Base-by-base conservation (phyloP, 139 green algal genomes). In the Micractinium conductrix region DNA sequence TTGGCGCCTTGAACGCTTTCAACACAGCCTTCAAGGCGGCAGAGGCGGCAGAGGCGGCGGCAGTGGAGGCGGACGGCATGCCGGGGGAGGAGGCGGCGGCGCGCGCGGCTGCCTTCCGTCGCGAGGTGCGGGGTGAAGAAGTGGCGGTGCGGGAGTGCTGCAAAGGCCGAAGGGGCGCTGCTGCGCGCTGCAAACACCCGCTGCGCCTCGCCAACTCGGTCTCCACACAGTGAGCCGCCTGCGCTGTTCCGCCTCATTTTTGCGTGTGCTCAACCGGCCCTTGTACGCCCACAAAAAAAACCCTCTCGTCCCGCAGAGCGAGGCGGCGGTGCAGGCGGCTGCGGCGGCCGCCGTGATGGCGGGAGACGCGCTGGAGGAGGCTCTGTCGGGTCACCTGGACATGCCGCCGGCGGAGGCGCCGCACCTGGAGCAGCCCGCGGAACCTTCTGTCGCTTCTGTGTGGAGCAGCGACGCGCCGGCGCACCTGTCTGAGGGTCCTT, bases 91-190 rank as follows among this genome's bases (percentile, higher is more conserved):
- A 72, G 58, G 76, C 30, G 1, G 58, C 76, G 1, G 35, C 55
- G 76, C 53, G 76, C 12, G 76, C 76, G 37, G 76, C 53, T 2
- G 75, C 75, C 3, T 81, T 81, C 75, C 75, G 75, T 5, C 14
- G 19, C 0, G 75, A 81, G 28, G 53, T 21, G 21, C n/a, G n/a
- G n/a, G n/a, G n/a, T n/a, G n/a, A n/a, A n/a, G n/a, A n/a, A n/a
- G n/a, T n/a, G n/a, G n/a, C n/a, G n/a, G n/a, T n/a, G n/a, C n/a
- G n/a, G n/a, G n/a, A n/a, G n/a, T n/a, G n/a, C n/a, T n/a, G n/a
- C n/a, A n/a, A n/a, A n/a, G n/a, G n/a, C n/a, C n/a, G n/a, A n/a
- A n/a, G n/a, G n/a, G n/a, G n/a, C n/a, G n/a, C n/a, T n/a, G n/a
- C n/a, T n/a, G n/a, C n/a, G n/a, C n/a, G n/a, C n/a, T n/a, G n/a